Evolutionary conservation across 2,329 filamentous ascomycete genomes (phyloP).

Genomic region (Didymella exigua): DNA sequence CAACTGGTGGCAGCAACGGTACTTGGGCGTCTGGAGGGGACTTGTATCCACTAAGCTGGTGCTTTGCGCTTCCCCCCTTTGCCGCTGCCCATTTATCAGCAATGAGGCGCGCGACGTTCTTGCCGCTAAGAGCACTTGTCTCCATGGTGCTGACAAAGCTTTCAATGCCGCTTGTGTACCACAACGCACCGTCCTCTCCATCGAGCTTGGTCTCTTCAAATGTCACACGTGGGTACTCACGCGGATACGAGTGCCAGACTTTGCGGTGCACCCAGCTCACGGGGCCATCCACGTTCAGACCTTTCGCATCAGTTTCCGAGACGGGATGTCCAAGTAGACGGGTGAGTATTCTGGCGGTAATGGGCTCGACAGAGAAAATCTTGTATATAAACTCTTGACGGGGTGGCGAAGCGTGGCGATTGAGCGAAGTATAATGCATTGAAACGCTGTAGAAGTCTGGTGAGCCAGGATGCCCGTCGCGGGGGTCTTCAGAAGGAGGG

Average conservation of each 20-base stretch:
- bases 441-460: conserved; percentile 87
- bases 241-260: conserved; percentile 86
- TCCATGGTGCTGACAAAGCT: conserved; percentile 98
- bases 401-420: conserved; percentile 53
- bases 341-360: conserved; percentile 54
- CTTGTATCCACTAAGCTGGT: not conserved
- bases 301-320: conserved; percentile 40
- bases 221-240: conserved; percentile 79
- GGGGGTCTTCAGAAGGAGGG: conserved; percentile 60
- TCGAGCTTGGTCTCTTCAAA: conserved; percentile 78
- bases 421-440: conserved; percentile 67
- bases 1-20: not conserved
- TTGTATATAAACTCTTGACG: conserved; percentile 66
- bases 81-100: conserved; percentile 61
- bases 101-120: conserved; percentile 77
- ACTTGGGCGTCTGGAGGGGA: not conserved
- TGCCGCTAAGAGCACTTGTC: conserved; percentile 89
- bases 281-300: conserved; percentile 38
- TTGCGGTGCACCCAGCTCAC: conserved; percentile 46
- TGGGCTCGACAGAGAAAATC: conserved; percentile 59
- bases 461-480: conserved; percentile 61
- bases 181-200: conserved; percentile 57
- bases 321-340: conserved; percentile 52
- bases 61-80: not conserved
- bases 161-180: conserved; percentile 75